Percentiles rank a stretch among this genome's conserved stretches.
These are phyloP conservation scores for Cyamopsis tetragonoloba DNA, from an alignment of 306 rosid species.

Conservation along the genomic window DNA sequence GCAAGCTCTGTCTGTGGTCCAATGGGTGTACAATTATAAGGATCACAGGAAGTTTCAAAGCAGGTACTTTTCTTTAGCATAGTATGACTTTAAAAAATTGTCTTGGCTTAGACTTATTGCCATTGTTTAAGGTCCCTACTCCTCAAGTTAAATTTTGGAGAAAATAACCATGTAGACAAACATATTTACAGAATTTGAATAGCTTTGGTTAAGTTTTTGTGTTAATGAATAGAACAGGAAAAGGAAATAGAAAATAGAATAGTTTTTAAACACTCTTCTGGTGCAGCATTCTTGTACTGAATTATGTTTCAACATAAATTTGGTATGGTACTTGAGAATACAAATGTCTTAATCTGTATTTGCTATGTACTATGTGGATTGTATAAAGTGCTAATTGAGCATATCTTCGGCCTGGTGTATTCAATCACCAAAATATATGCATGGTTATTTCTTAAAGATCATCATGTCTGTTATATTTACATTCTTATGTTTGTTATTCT, in stretches of 20 bases:
- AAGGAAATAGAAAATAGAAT: background rate
- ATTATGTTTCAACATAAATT: background rate
- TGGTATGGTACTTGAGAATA: background rate
- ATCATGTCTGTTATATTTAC: background rate
- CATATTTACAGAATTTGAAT: background rate
- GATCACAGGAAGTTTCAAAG: conserved; percentile 54
- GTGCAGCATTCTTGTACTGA: background rate
- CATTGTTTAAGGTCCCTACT: background rate
- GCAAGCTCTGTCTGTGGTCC: conserved; percentile 77
- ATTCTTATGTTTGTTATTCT: conserved; percentile 15
- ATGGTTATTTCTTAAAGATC: background rate
- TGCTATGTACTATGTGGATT: background rate
- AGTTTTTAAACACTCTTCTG: background rate
- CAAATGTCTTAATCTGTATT: background rate
- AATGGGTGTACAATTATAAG: conserved; percentile 67
- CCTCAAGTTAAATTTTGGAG: conserved; percentile 1
- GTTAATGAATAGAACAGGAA: background rate
- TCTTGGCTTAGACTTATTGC: background rate
- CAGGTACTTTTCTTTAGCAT: conserved; percentile 47
- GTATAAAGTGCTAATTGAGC: background rate
- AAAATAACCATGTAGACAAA: background rate
- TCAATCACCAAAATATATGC: background rate
- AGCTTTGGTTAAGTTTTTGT: conserved; percentile 4
- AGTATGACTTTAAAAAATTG: background rate
- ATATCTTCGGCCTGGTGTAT: conserved; percentile 3